phyloP scores from a whole-genome alignment of 129 eudicot genomes.

The Centella asiatica region DNA sequence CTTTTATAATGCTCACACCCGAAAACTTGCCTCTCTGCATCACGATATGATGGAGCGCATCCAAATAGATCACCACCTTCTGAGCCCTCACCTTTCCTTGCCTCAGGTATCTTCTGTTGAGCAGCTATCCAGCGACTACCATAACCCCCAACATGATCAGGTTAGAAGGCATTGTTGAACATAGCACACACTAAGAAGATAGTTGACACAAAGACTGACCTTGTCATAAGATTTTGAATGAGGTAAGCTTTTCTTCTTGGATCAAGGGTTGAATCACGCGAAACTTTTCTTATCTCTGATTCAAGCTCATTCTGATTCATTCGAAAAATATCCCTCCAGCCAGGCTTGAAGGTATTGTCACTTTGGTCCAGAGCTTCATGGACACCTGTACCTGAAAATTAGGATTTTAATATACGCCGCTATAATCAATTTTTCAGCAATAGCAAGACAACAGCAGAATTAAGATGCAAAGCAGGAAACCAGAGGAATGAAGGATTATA shows the following conservation, averaged over 20 bases:
- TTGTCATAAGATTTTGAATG: conserved; percentile 43
- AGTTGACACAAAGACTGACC: conserved; percentile 15
- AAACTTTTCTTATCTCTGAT: conserved; percentile 41
- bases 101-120: conserved; percentile 34
- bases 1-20: conserved; percentile 48
- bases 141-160: not conserved
- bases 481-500: not conserved
- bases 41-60: conserved; percentile 35
- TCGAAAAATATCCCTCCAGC: conserved; percentile 48
- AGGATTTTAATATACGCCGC: not conserved
- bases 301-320: conserved; percentile 51
- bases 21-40: conserved; percentile 27
- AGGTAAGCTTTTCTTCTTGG: conserved; percentile 42
- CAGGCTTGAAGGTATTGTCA: conserved; percentile 46
- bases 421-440: not conserved
- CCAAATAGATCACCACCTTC: conserved; percentile 22
- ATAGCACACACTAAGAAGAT: not conserved
- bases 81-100: conserved; percentile 12
- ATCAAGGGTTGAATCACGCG: conserved; percentile 39
- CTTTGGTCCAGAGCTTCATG: conserved; percentile 26
- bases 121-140: conserved; percentile 50
- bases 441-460: not conserved
- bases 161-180: not conserved
- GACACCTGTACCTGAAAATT: conserved; percentile 15
- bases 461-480: not conserved